Base-by-base conservation (phyloP, 2,329 filamentous ascomycete genomes). In the Tolypocladium endophyticum region DNA sequence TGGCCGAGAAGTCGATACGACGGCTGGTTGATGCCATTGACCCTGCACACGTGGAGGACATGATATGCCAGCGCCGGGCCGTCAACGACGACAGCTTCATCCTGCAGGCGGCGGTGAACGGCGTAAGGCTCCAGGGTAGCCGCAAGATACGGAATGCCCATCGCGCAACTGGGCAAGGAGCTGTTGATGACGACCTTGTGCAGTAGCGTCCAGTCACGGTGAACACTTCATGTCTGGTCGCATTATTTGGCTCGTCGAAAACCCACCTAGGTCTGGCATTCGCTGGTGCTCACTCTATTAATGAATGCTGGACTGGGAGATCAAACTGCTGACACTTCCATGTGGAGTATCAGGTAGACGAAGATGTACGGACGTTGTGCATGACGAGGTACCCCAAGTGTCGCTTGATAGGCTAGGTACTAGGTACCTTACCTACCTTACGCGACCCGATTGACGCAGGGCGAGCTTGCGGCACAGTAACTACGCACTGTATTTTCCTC, bases 1-100 rank as follows among this genome's bases (percentile, higher is more conserved):
- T 76, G 70, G 18, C 83, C 86, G 52, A 94, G 78, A 50, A 87
- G 77, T 14, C 76, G 67, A 71, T 92, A 91, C 0, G 83, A 80
- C 6, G 87, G 84, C 36, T 82, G 76, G 16, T 82, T 77, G 45
- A 83, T 74, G 56, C 78, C 77, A 66, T 79, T 80, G 45, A 72
- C 72, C 25, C 71, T 74, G 59, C 85, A 81, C 23, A 84, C 73
- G 57, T 84, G 76, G 61, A 88, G 85, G 47, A 92, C 77, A 70
- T 90, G 82, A 70, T 93, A 88, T 1, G 90, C 89, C 33, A 96
- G 75, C 2, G 85, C 87, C 5, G 92, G 91, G 0, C 91, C 92
- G 69, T 96, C 92, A 59, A 96, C 84, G 53, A 84, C 79, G 25
- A 81, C 73, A 7, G 67, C 66, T 45, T 77, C 68, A 33, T 73